These are phyloP conservation scores for Elasticomyces elasticus DNA, from an alignment of 495 filamentous ascomycete species.

Conservation along the genomic window DNA sequence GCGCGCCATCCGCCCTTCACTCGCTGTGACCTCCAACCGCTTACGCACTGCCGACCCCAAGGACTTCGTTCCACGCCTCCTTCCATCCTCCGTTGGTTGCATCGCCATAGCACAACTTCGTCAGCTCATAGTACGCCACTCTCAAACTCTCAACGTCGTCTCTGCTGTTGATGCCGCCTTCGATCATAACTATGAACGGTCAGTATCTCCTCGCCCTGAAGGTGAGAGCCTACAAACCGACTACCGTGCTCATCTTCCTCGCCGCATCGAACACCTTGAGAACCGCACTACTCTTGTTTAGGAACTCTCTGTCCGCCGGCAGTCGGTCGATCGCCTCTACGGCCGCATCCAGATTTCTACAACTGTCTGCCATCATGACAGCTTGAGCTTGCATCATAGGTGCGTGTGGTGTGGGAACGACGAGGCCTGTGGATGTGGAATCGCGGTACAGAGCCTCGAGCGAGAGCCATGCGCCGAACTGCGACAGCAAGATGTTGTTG, in stretches of 20 bases:
- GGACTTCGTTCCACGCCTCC: slow-evolving; percentile 5
- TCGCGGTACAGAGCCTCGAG: slow-evolving; percentile 7
- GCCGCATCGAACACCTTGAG: neutral
- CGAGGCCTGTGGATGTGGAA: neutral
- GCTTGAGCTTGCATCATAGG: neutral
- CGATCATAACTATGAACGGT: neutral
- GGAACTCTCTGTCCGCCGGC: neutral
- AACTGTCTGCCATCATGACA: neutral
- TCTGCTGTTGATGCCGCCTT: neutral
- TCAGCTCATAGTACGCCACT: slow-evolving; percentile 4
- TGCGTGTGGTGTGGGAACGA: neutral
- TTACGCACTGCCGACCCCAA: neutral
- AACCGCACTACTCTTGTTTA: neutral
- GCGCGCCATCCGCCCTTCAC: too few species aligned
- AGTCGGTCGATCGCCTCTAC: neutral
- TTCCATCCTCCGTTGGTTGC: neutral
- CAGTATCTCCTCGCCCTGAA: neutral
- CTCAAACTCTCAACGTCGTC: neutral
- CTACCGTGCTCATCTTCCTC: neutral
- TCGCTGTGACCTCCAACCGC: neutral
- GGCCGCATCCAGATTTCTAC: neutral
- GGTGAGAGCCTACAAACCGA: neutral
- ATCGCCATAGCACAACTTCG: slow-evolving; percentile 7
- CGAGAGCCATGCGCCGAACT: slow-evolving; percentile 2
- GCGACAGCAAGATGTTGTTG: neutral